Conservation (phyloP, 805 yeast species). For the Candida maesae region DNA sequence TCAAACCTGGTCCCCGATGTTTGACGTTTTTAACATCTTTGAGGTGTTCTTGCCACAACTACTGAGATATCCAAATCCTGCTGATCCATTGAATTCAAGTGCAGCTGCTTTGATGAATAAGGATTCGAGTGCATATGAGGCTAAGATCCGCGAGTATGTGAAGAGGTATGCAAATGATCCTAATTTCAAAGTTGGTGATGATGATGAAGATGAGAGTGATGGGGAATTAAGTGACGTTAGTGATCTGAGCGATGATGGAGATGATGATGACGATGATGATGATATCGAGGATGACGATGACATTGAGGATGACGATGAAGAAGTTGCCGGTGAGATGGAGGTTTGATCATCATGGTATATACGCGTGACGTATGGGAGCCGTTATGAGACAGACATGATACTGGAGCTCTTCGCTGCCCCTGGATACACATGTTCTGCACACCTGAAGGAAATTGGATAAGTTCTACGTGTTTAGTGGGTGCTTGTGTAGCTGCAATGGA, state of each 20-base stretch:
- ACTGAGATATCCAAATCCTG: constrained; percentile 86
- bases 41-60: constrained; percentile 93
- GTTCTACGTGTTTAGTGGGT: no score
- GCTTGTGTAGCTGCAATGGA: no score
- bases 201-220: constrained; percentile 44
- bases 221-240: constrained; percentile 28
- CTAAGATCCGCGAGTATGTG: constrained; percentile 70
- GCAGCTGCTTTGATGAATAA: constrained; percentile 78
- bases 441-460: no score
- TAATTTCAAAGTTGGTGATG: constrained; percentile 41
- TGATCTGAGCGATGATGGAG: constrained; percentile 23
- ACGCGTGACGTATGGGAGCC: no score
- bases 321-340: constrained; percentile 17
- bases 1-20: constrained; percentile 98
- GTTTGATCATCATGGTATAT: not conserved
- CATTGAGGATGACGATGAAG: constrained; percentile 22
- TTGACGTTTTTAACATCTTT: constrained; percentile 84
- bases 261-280: constrained; percentile 23
- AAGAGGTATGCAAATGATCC: constrained; percentile 56
- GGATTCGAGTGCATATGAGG: constrained; percentile 62
- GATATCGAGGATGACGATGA: constrained; percentile 23
- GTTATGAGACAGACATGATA: no score
- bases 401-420: no score
- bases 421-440: no score
- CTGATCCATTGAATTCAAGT: constrained; percentile 89